These are phyloP conservation scores for Physocladia obscura DNA, from an alignment of 192 early-diverging fungal genomes.

Conservation along the genomic window DNA sequence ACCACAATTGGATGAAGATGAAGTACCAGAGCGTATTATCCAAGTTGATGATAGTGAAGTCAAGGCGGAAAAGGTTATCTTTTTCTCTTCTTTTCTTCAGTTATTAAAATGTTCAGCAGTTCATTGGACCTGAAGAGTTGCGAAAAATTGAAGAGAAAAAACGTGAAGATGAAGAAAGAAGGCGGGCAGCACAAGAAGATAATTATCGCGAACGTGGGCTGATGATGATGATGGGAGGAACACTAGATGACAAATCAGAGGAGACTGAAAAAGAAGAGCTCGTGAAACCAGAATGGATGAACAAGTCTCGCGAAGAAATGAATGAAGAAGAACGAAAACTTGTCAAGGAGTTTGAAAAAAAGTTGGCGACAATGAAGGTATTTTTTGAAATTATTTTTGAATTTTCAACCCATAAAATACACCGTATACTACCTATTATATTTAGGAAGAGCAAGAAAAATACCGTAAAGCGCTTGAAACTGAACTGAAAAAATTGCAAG, in stretches of 20 bases:
- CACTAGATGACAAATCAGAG: slow-evolving; percentile 49
- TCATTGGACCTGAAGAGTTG: slow-evolving; percentile 53
- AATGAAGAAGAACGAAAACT: slow-evolving; percentile 56
- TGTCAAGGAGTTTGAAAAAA: slow-evolving; percentile 67
- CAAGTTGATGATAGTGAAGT: slow-evolving; percentile 55
- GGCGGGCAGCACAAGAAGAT: slow-evolving; percentile 42
- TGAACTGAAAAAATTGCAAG: slow-evolving; percentile 58
- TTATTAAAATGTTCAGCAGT: slow-evolving; percentile 37
- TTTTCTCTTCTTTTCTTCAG: neutral
- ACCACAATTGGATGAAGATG: slow-evolving; percentile 55
- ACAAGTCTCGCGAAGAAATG: slow-evolving; percentile 57
- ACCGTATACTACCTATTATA: too few relatives aligned
- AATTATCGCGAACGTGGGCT: slow-evolving; percentile 56
- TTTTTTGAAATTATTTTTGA: too few relatives aligned
- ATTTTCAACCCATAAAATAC: neutral
- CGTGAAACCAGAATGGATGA: slow-evolving; percentile 58
- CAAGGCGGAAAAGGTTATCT: slow-evolving; percentile 49
- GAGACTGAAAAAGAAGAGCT: slow-evolving; percentile 57
- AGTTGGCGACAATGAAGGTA: slow-evolving; percentile 54
- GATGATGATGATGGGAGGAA: slow-evolving; percentile 62
- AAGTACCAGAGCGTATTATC: slow-evolving; percentile 58
- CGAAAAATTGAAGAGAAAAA: slow-evolving; percentile 39
- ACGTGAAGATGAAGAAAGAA: slow-evolving; percentile 49
- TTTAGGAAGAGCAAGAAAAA: slow-evolving; percentile 65
- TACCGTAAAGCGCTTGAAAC: slow-evolving; percentile 62